Conservation (phyloP, 352 stramenopile species). For the Phytophthora agathidicida region DNA sequence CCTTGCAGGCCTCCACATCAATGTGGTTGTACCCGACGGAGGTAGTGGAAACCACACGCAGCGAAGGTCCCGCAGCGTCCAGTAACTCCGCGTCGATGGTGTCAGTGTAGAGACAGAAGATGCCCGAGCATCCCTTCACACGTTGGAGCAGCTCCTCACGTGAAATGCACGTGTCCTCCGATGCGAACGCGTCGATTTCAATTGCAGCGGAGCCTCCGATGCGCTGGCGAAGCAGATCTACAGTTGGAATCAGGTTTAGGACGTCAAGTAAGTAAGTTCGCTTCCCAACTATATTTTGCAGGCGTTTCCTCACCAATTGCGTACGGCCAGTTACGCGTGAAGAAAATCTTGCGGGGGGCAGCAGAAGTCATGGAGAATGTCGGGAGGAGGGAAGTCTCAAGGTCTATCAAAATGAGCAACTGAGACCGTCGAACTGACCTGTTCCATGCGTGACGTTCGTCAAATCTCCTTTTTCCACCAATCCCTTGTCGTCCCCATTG, state of each 20-base stretch:
- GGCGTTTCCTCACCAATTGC: slow-evolving; percentile 44
- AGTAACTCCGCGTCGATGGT: slow-evolving; percentile 69
- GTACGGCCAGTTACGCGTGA: slow-evolving; percentile 70
- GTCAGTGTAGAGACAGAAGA: slow-evolving; percentile 73
- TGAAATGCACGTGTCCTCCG: slow-evolving; percentile 40
- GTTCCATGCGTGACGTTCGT: neutral
- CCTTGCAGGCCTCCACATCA: slow-evolving; percentile 75
- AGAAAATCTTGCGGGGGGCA: slow-evolving; percentile 53
- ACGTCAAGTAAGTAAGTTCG: no score
- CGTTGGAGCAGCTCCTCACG: slow-evolving; percentile 51
- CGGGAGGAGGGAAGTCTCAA: no score
- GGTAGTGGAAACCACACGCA: slow-evolving; percentile 80
- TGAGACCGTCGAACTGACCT: slow-evolving; percentile 2
- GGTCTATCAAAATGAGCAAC: neutral
- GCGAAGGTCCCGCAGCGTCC: slow-evolving; percentile 46
- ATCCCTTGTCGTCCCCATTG: slow-evolving; percentile 20
- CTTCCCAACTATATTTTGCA: neutral
- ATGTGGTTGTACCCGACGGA: slow-evolving; percentile 92
- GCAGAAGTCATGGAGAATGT: slow-evolving; percentile 19
- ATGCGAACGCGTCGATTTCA: slow-evolving; percentile 31
- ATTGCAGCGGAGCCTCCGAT: slow-evolving; percentile 12
- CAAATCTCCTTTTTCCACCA: slow-evolving; percentile 27
- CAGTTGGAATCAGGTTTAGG: neutral
- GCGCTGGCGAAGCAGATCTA: slow-evolving; percentile 27
- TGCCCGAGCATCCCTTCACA: slow-evolving; percentile 47